A percentile compares a stretch with the other conserved stretches of the same genome.
Conservation (phyloP, 2,329 filamentous ascomycete species). For the Talaromyces sp. region DNA sequence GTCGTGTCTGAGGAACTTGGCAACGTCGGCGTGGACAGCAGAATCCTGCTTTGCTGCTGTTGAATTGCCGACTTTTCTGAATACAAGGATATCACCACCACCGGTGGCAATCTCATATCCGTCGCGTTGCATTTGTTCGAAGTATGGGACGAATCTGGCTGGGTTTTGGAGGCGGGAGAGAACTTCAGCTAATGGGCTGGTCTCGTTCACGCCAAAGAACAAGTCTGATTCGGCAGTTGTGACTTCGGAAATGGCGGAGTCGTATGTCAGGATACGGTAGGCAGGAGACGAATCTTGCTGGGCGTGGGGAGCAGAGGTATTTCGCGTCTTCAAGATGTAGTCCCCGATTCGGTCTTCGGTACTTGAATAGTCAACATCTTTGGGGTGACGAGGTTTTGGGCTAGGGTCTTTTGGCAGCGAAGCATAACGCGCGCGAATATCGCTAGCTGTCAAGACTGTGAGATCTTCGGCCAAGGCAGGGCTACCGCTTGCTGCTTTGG, state of each 20-base stretch:
- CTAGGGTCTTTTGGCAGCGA: neutral
- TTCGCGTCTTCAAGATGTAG: constrained; percentile 7
- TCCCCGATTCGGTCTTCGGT: constrained; percentile 14
- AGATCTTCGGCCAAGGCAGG: constrained; percentile 4
- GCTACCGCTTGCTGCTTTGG: constrained; percentile 4
- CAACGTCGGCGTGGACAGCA: constrained; percentile 11
- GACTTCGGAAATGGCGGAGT: constrained; percentile 33
- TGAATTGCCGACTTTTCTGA: constrained; percentile 27
- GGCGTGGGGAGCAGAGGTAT: neutral
- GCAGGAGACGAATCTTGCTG: neutral
- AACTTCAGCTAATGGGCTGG: constrained; percentile 35
- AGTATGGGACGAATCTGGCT: constrained; percentile 46
- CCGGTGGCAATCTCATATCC: constrained; percentile 49
- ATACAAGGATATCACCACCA: constrained; percentile 45
- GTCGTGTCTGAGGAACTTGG: constrained; percentile 12
- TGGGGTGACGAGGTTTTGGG: neutral
- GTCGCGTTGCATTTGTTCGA: constrained; percentile 39
- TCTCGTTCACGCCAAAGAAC: constrained; percentile 31
- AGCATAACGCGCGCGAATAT: constrained; percentile 15
- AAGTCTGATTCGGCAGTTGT: constrained; percentile 36
- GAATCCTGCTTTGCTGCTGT: constrained; percentile 5
- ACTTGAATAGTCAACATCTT: constrained; percentile 1
- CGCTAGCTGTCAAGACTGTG: constrained; percentile 5
- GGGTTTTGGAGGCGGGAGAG: constrained; percentile 43
- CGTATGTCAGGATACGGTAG: constrained; percentile 44